Conservation (phyloP, 306 rosid genomes). For the Cucurbita argyrosperma region DNA sequence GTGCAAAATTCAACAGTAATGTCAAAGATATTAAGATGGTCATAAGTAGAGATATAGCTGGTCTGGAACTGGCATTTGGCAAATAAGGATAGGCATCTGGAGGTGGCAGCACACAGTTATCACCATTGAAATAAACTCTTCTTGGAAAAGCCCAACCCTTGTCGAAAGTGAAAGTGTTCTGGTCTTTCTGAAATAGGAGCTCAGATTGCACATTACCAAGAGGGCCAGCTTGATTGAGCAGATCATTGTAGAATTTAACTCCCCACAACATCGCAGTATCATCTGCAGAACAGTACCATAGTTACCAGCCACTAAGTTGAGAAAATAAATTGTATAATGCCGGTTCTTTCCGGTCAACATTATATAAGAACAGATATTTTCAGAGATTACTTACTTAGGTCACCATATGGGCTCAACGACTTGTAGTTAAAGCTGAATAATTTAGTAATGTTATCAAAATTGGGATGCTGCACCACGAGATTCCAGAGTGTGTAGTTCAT, state of each 20-base stretch:
- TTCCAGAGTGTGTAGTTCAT: constrained; percentile 91
- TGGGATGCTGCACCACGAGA: constrained; percentile 93
- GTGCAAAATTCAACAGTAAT: constrained; percentile 27
- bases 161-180: constrained; percentile 72
- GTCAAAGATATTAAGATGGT: constrained; percentile 34
- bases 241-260: constrained; percentile 77
- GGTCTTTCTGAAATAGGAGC: constrained; percentile 68
- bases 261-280: constrained; percentile 97
- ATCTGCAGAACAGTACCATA: constrained; percentile 37
- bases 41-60: constrained; percentile 19
- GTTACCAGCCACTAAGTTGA: not conserved
- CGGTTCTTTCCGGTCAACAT: not conserved
- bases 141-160: constrained; percentile 99
- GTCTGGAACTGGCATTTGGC: constrained; percentile 52
- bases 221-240: constrained; percentile 65
- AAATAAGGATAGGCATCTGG: constrained; percentile 96
- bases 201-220: constrained; percentile 89
- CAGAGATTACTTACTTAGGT: constrained; percentile 59
- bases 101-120: constrained; percentile 77
- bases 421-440: constrained; percentile 83
- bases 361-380: not conserved
- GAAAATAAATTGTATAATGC: not conserved
- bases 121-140: constrained; percentile 84
- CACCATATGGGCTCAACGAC: constrained; percentile 75
- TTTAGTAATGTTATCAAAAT: constrained; percentile 74